These are phyloP conservation scores for Hysterium pulicare DNA, from an alignment of 2,329 filamentous ascomycete species.

Conservation along the genomic window DNA sequence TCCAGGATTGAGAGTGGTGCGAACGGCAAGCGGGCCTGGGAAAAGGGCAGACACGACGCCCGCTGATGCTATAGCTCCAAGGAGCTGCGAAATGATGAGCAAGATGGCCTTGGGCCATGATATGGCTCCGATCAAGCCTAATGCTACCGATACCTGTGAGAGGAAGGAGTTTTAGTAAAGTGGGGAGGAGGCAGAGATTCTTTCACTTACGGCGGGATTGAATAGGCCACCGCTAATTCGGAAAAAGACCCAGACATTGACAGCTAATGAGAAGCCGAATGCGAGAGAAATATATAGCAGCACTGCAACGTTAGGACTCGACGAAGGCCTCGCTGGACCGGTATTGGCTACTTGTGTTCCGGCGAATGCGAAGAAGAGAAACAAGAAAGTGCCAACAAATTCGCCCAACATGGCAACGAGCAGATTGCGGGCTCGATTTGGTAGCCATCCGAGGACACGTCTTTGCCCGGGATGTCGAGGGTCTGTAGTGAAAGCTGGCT, in stretches of 20 bases:
- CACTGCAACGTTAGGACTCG: constrained; percentile 31
- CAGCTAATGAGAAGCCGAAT: constrained; percentile 44
- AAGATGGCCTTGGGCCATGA: constrained; percentile 42
- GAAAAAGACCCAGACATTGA: constrained; percentile 47
- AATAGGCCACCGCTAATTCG: constrained; percentile 40
- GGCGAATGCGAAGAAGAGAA: constrained; percentile 40
- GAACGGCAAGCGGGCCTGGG: constrained; percentile 45
- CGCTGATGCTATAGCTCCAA: constrained; percentile 45
- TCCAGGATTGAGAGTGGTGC: constrained; percentile 40
- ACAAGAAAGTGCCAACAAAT: constrained; percentile 41
- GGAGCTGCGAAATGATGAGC: constrained; percentile 45
- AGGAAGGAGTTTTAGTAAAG: not conserved
- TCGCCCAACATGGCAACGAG: constrained; percentile 46
- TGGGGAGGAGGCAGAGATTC: too few species aligned
- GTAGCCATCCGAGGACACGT: constrained; percentile 42
- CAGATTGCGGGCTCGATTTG: constrained; percentile 42
- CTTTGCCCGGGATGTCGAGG: constrained; percentile 33
- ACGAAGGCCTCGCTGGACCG: constrained; percentile 17
- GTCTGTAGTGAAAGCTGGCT: constrained; percentile 29
- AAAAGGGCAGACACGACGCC: constrained; percentile 45
- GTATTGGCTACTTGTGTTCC: constrained; percentile 43
- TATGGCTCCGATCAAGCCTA: constrained; percentile 48
- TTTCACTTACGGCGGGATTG: constrained; percentile 29
- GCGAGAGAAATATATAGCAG: constrained; percentile 40
- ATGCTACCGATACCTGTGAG: constrained; percentile 45